Base-by-base conservation (phyloP, 345 rosid species). In the Salix koriyanagi region DNA sequence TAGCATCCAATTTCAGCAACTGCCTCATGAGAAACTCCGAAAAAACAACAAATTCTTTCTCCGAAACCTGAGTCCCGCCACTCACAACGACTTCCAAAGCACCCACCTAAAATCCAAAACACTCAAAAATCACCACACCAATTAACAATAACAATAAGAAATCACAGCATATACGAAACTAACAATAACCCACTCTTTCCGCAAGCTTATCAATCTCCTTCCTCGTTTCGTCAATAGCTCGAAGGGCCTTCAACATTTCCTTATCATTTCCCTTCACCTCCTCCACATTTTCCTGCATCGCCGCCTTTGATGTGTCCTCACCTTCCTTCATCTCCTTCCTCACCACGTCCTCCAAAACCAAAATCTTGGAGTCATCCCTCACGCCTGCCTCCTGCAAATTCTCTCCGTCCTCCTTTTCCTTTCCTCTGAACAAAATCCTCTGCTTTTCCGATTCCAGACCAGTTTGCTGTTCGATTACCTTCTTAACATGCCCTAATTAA, bases 21-120 rank as follows among this genome's bases (percentile, higher is more conserved):
- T 90, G 90, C 78, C 85, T 88, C 98, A 94, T 94, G 13, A 94
- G 91, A 79, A 94, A 86, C 89, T 94, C 98, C 3, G 95, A 84
- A 10, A 90, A 79, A 65, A 85, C 69, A 39, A 75, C 91, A 82
- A 92, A 90, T 79, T 94, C 96, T 84, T 86, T 74, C 12, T 76
- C 83, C 1, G 89, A 83, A 61, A 92, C 83, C 82, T 87, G 84
- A 2, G 91, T 88, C 56, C 94, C 95, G 73, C 87, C 77, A 73
- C 86, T 86, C 79, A 94, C 88, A 73, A 83, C 86, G 76, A 87
- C 91, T 83, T 90, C 89, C 50, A 94, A 77, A 37, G 88, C 97
- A 86, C 87, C 81, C 65, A 90, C 91, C 97, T 95, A 77, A 26
- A 56, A 79, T 64, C 61, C 9, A 21, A 28, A 77, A 42, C 73